These are phyloP conservation scores for Paramecium biaurelia DNA, from an alignment of 73 alveolate genomes.

Conservation along the genomic window DNA sequence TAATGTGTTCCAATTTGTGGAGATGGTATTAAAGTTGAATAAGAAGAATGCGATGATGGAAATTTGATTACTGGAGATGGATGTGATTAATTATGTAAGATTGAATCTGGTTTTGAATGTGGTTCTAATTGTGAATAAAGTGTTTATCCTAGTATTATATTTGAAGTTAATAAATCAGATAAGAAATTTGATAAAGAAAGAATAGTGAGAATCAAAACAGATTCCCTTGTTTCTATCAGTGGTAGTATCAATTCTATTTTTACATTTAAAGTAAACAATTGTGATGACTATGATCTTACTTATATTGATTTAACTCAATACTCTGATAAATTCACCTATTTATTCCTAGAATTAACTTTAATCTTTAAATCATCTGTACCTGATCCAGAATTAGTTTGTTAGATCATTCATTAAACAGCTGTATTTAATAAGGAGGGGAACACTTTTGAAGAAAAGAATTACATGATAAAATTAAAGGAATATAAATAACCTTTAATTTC, in stretches of 20 bases:
- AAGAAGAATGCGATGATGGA: constrained; percentile 39
- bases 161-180: background rate
- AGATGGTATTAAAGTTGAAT: background rate
- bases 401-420: background rate
- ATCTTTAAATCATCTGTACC: background rate
- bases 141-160: background rate
- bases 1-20: constrained; percentile 23
- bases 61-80: constrained; percentile 25
- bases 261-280: background rate
- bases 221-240: background rate
- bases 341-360: background rate
- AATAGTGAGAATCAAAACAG: background rate
- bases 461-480: background rate
- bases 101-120: constrained; percentile 25
- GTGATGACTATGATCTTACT: background rate
- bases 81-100: background rate
- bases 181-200: background rate
- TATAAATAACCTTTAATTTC: background rate
- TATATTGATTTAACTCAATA: background rate
- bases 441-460: background rate
- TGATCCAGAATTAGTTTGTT: background rate
- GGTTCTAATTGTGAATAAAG: background rate
- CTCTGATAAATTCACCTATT: background rate
- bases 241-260: background rate
- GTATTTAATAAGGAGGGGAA: background rate